Base-by-base conservation (phyloP, 352 stramenopile genomes). In the Plasmopara viticola region DNA sequence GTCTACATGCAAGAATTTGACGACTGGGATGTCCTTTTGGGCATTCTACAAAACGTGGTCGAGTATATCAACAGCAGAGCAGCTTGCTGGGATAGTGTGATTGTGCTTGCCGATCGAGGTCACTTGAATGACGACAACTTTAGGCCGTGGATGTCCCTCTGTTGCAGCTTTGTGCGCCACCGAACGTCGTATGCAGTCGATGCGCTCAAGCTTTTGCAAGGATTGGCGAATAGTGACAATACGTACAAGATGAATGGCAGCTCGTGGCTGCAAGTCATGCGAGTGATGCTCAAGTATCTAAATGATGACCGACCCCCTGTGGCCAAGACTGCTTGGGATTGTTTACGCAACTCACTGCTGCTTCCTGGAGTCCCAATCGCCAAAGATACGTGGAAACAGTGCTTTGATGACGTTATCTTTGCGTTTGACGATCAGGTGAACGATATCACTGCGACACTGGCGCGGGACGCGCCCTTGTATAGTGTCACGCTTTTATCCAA, bases 1-100 rank as follows among this genome's bases (percentile, higher is more conserved):
- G 81, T 92, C 57, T 94, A 94, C 70, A 90, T 94, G 81, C 76
- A 90, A 56, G 66, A 88, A 30, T 90, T 89, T 45, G 67, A 83
- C 62, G 81, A 93, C 48, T 89, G 82, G 79, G 44, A 75, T n/a
- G 68, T 87, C 12, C 57, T 90, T 13, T 51, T 92, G 48, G 74
- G 77, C 15, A 84, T 94, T 29, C 48, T 94, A 14, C 70, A 87
- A 43, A 79, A 84, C 33, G 75, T 91, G 1, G 79, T 89, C 12
- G 75, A 88, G 69, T 85, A 86, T 58, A 86, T 85, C 17, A 86
- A 86, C 44, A 81, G 73, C 10, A 72, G 78, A 8, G 68, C 75
- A 5, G 66, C 78, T 18, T 89, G 79, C 56, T 89, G 81, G 75
- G 84, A 94, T 44, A 89, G 78, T 33, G 70, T 92, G 37, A 70